Evolutionary conservation across 2,329 filamentous ascomycete genomes (phyloP), one percentile per base, ranked within the genome.

Genomic region (Nemania sp.): DNA sequence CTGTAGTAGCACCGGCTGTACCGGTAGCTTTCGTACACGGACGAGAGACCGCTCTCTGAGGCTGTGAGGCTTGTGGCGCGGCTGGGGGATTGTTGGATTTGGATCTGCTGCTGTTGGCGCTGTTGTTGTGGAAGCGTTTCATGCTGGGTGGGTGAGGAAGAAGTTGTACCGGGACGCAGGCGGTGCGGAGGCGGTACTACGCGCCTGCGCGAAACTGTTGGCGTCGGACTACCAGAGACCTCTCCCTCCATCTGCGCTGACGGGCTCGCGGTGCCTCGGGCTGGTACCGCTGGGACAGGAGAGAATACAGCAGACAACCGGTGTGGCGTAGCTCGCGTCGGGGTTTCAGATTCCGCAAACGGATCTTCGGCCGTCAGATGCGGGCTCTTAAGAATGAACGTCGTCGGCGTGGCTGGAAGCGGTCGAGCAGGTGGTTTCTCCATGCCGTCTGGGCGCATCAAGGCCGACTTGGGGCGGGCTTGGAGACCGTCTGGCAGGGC

Each of bases 251-350:
- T 49, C 3, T 41, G 20, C 22, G n/a, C 9, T 5, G 36, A 37
- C 28, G 43, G 6, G 28, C 17, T 23, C 47, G 30, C 14, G 24
- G 36, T 30, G 14, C 42, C 11, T 39, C 46, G 30, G 9, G 60
- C 42, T 8, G 51, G 40, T 26, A 64, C 57, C 6, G 39, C 56
- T 6, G 66, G 66, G 1, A 67, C 19, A 2, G 63, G 63, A 1
- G 66, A 63, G 54, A 68, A 68, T 2, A 69, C 37, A 14, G 64
- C 59, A 0, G 66, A 70, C 5, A 68, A 49, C n/a, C 64, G 63
- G 9, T 61, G 44, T 1, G 61, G 59, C 11, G 56, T 53, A 7
- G 28, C 33, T 11, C 44, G 52, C n/a, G 52, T 41, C 6, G 63
- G 54, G 6, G 61, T 57, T 2, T 49, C 31, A 2, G 26, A 23